Evolutionary conservation across 1,284 basidiomycete genomes (phyloP), one percentile per base, ranked within the genome.

Genomic region (Ceratobasidium sp.): DNA sequence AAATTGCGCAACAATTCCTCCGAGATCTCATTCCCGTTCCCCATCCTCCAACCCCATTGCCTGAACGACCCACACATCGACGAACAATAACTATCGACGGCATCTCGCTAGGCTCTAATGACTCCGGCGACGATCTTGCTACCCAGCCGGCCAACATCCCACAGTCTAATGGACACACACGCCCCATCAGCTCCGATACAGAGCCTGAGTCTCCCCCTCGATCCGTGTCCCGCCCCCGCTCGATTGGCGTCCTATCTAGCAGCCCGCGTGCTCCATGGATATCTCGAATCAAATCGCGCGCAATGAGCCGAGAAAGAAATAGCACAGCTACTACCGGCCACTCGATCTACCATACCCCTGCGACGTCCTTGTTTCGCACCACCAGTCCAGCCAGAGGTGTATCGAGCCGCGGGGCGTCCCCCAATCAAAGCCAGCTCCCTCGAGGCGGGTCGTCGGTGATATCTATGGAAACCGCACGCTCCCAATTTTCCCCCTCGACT

Each of bases 291-390:
- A 78, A 77, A 13, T 75, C 76, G 14, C 74, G 74, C 41, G 77
- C 76, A 16, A 68, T 65, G 19, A 53, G 75, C 77, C 81, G 82
- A 29, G 69, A 75, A 48, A 39, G 51, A n/a, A 73, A 71, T 31
- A 86, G 86, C 61, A 89, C 88, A 13, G 81, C 88, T 80, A 84
- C 87, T 54, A 88, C 89, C 0, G 84, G 84, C 2, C 80, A 87
- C 7, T 88, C 89, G 1, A 84, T 89, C 59, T 92, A 90, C 80
- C 89, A 92, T 80, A 92, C 91, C 0, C 90, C 92, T 7, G 87
- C 89, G 0, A 91, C 91, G 0, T 92, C 90, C n/a, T 76, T 91
- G 61, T 89, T 87, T 74, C 79, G 63, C 43, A 66, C 65, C 75
- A 31, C 61, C n/a, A 76, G 78, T 29, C 85, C 81, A 77, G 81